phyloP scores from a whole-genome alignment of 2,329 filamentous ascomycete genomes.

The Colletotrichum musicola region DNA sequence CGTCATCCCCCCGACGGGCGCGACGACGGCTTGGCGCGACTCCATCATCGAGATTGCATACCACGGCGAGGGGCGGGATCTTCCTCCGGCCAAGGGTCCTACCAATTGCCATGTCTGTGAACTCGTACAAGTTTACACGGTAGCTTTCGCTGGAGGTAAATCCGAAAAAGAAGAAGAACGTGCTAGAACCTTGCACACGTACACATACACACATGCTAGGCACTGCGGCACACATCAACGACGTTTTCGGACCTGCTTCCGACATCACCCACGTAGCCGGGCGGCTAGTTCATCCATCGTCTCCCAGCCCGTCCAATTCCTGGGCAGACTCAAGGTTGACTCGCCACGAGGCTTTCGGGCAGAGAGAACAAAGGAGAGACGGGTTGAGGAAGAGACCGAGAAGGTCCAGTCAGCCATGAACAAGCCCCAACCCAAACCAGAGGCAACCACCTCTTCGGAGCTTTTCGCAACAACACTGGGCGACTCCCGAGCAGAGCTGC shows the following conservation, averaged over 20 bases:
- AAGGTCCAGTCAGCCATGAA: neutral
- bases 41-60: constrained; percentile 14
- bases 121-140: neutral
- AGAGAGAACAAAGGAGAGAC: too few species aligned
- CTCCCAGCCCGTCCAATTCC: neutral
- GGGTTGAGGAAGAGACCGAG: neutral
- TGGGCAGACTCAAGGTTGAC: constrained; percentile 16
- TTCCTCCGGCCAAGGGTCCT: neutral
- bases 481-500: neutral
- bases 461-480: too few species aligned
- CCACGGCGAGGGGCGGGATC: neutral
- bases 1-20: constrained; percentile 7
- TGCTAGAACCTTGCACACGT: neutral
- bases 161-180: neutral
- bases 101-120: neutral
- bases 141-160: neutral
- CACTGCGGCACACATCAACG: too few species aligned
- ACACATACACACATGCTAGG: too few species aligned
- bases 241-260: constrained; percentile 3
- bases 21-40: constrained; percentile 6
- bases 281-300: constrained; percentile 5
- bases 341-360: neutral
- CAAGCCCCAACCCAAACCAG: too few species aligned
- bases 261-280: neutral
- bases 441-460: too few species aligned